Evolutionary conservation across 495 filamentous ascomycete genomes (phyloP), one percentile per base, ranked within the genome.

Genomic region (Xanthoparmelia taractica): DNA sequence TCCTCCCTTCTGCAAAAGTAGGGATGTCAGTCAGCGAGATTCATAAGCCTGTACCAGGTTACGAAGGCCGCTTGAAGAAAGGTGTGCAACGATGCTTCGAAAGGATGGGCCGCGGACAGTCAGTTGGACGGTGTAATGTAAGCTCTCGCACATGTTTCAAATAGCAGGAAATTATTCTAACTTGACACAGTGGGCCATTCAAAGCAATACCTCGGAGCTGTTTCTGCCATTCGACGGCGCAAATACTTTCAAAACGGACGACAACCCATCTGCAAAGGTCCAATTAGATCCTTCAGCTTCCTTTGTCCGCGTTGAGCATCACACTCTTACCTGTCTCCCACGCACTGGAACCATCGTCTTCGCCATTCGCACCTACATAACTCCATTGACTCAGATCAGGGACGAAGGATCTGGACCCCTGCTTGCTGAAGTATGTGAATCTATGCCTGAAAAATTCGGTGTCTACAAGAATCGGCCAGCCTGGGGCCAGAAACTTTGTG

Each of bases 41-140:
- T 61, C 91, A 95, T 67, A 73, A 65, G 43, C 87, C 87, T 0
- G 85, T 90, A 0, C 88, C 88, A 1, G 80, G 83, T 1, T 93
- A 91, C 68, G 73, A 72, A 33, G 81, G 82, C 33, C 91, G 88
- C 71, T 78, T 95, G 4, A 84, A 85, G 59, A 79, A 78, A 33
- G 88, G 85, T 60, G 91, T 95, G 86, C 89, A 93, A 70, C 77
- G 84, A 23, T 92, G 87, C 73, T 94, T 95, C 65, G 73, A 76
- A 7, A 73, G 75, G 10, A 63, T 88, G 4, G 77, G 79, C 57
- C 77, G 79, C 5, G 85, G 83, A 8, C 82, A 78, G 68, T 72
- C 75, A 17, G 82, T 86, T 17, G 75, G 74, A 67, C 73, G 87
- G 58, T 64, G 75, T 5, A 89, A 89, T 38, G 66, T 67, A 62